These are phyloP conservation scores for Bremia lactucae DNA, from an alignment of 352 stramenopile species.

Conservation along the genomic window DNA sequence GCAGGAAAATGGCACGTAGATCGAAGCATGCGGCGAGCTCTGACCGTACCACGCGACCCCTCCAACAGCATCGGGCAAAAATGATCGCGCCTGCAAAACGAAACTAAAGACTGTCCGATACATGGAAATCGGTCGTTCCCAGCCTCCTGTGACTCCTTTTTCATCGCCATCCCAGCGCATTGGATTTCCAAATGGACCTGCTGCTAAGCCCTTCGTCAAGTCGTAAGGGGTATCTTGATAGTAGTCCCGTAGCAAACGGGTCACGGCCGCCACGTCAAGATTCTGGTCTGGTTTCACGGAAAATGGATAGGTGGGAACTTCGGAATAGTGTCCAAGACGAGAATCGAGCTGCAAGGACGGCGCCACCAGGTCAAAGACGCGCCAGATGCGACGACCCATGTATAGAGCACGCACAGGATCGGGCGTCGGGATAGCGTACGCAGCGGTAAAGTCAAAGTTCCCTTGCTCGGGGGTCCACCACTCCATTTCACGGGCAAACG, in stretches of 20 bases:
- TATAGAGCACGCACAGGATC: conserved; percentile 55
- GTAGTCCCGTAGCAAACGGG: conserved; percentile 77
- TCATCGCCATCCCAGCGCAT: conserved; percentile 75
- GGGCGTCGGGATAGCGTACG: conserved; percentile 42
- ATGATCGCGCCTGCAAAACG: conserved; percentile 40
- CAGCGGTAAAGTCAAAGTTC: conserved; percentile 62
- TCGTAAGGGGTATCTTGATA: conserved; percentile 87
- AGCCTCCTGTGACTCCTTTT: conserved; percentile 51
- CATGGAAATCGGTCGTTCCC: conserved; percentile 88
- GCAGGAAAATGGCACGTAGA: conserved; percentile 72
- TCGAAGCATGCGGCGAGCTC: conserved; percentile 49
- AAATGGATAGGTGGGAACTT: conserved; percentile 82
- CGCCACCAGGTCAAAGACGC: conserved; percentile 73
- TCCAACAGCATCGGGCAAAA: conserved; percentile 38
- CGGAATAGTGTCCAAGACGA: conserved; percentile 40
- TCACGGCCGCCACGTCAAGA: conserved; percentile 55
- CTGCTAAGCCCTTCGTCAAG: conserved; percentile 70
- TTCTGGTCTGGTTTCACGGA: conserved; percentile 70
- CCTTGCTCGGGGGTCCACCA: conserved; percentile 58
- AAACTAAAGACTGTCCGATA: conserved; percentile 87
- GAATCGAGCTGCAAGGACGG: conserved; percentile 71
- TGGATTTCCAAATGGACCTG: conserved; percentile 85
- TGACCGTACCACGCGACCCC: conserved; percentile 63
- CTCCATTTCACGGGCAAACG: conserved; percentile 76
- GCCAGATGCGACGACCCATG: conserved; percentile 82